Base-by-base conservation (phyloP, 2,329 filamentous ascomycete genomes). In the Stagonosporopsis cucurbitacearum region DNA sequence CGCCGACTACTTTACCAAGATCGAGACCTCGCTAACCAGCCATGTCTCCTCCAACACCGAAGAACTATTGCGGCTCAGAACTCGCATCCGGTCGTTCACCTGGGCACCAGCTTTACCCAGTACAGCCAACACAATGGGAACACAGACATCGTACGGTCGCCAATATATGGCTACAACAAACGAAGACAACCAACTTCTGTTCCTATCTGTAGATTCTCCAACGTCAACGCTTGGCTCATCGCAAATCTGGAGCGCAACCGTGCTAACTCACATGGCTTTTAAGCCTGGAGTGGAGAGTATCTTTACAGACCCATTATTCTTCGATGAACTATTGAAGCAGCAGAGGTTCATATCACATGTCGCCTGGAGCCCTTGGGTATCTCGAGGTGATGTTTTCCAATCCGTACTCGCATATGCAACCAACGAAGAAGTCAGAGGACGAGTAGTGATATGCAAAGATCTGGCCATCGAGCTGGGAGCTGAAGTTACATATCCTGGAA, bases 71-170 rank as follows among this genome's bases (percentile, higher is more conserved):
- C 66, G 73, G 33, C 63, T 77, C 9, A 68, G 70, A 45, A 70
- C 71, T 41, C 75, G 79, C 11, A 69, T 80, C 17, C 68, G 77
- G 42, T 68, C 75, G 1, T 80, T 79, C 54, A 57, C 74, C n/a
- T 81, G 79, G 79, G 70, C 73, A 20, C 71, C 72, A 23, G 50
- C 62, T 40, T 37, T 69, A 22, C 63, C 67, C 6, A 54, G 30
- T 20, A 8, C 57, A 6, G 41, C 50, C 39, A 47, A 50, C 19
- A 63, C 57, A 2, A 42, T 74, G 22, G 73, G 71, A 28, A 69
- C 70, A 40, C 62, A 62, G 20, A 40, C 67, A 25, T 57, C 60
- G 5, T 71, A 66, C 61, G 67, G 63, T 6, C 65, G 51, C 36
- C 67, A 75, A 19, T 65, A 76, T 15, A 41, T 81, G 32, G 76